Percentiles rank a stretch among this genome's conserved stretches.
These are phyloP conservation scores for Citrus mangshanensis DNA, from an alignment of 345 rosid species.

Conservation along the genomic window DNA sequence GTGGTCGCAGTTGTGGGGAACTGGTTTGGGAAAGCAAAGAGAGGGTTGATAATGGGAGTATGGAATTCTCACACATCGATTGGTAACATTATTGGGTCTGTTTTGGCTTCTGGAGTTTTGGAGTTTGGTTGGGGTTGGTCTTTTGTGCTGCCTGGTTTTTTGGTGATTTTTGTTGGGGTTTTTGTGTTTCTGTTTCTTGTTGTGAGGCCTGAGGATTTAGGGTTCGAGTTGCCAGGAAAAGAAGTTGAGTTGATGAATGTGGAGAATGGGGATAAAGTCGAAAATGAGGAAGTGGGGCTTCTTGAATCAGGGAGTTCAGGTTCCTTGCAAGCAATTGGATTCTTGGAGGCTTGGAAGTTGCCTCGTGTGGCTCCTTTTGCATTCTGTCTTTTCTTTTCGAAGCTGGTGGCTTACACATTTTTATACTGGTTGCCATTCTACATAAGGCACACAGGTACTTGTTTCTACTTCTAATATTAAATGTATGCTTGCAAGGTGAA, in stretches of 20 bases:
- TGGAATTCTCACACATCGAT: conserved; percentile 91
- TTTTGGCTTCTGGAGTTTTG: conserved; percentile 67
- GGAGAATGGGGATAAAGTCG: conserved; percentile 41
- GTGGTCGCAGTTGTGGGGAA: conserved; percentile 90
- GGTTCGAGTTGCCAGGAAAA: conserved; percentile 40
- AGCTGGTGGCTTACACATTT: conserved; percentile 93
- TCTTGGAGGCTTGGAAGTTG: conserved; percentile 85
- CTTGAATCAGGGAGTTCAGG: conserved; percentile 25
- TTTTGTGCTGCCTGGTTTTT: conserved; percentile 65
- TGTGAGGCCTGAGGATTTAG: conserved; percentile 71
- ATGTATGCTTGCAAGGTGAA: not conserved
- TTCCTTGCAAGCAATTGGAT: conserved; percentile 62
- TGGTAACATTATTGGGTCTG: conserved; percentile 83
- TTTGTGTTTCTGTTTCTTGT: conserved; percentile 66
- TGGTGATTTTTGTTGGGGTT: conserved; percentile 57
- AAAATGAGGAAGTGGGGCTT: conserved; percentile 55
- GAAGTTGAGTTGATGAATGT: conserved; percentile 67
- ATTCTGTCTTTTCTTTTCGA: conserved; percentile 86
- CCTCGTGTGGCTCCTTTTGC: conserved; percentile 87
- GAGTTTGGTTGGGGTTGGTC: conserved; percentile 99
- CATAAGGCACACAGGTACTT: conserved; percentile 76
- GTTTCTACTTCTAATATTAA: not conserved
- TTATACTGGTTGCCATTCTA: conserved; percentile 93
- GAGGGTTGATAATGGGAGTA: conserved; percentile 90
- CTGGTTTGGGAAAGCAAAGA: conserved; percentile 87